Evolutionary conservation across 164 flowering plant species (phyloP).

Genomic region (Umbilicus rupestris): DNA sequence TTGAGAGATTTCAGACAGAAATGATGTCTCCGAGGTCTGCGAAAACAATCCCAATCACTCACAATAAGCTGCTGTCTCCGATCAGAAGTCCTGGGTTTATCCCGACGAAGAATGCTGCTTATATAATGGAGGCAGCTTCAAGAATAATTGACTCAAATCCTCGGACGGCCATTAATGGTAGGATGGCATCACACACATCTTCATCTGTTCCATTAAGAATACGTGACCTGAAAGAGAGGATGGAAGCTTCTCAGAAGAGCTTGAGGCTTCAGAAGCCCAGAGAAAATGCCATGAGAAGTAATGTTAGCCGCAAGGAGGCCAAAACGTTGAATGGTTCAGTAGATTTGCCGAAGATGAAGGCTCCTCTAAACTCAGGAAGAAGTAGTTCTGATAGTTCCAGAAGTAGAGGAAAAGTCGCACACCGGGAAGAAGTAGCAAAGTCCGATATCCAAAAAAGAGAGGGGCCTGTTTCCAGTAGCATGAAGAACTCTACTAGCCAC

Average conservation of each 20-base stretch:
- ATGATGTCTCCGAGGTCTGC: slow-evolving; percentile 68
- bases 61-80: slow-evolving; percentile 78
- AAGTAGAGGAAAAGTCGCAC: slow-evolving; percentile 23
- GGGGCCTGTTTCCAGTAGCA: slow-evolving; percentile 17
- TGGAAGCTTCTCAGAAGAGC: slow-evolving; percentile 37
- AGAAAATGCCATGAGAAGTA: slow-evolving; percentile 13
- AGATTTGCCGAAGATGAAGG: slow-evolving; percentile 11
- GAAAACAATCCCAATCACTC: slow-evolving; percentile 61
- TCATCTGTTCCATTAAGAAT: slow-evolving; percentile 43
- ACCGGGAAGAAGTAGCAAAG: slow-evolving; percentile 27
- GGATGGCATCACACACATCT: slow-evolving; percentile 21
- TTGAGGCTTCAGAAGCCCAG: slow-evolving; percentile 23
- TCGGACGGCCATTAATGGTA: slow-evolving; percentile 22
- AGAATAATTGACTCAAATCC: slow-evolving; percentile 64
- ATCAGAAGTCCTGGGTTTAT: slow-evolving; percentile 56
- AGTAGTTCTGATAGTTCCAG: slow-evolving; percentile 17
- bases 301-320: slow-evolving; percentile 17
- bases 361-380: slow-evolving; percentile 16
- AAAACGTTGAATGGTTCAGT: slow-evolving; percentile 7
- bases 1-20: slow-evolving; percentile 79
- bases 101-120: slow-evolving; percentile 53
- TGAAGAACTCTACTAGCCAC: slow-evolving; percentile 15
- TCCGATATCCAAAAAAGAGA: slow-evolving; percentile 30
- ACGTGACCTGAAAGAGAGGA: slow-evolving; percentile 40
- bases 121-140: slow-evolving; percentile 86